Conservation (phyloP, 2,329 filamentous ascomycete species). For the Thielaviopsis euricoi region DNA sequence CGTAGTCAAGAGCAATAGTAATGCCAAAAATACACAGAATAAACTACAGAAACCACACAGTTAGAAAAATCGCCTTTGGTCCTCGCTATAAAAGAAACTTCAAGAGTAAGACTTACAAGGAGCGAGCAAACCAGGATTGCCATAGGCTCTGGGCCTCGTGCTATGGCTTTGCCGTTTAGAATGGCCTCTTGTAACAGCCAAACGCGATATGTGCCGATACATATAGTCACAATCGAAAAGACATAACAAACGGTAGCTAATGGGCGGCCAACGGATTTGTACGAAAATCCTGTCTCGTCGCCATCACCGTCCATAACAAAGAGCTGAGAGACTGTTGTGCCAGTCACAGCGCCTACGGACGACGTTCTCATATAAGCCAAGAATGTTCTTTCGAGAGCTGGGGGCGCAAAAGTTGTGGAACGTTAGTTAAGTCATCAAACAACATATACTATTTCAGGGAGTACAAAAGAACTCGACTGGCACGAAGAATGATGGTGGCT, state of each 20-base stretch:
- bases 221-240: conserved; percentile 22
- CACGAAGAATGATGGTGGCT: not conserved
- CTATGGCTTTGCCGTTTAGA: conserved; percentile 18
- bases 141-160: conserved; percentile 15
- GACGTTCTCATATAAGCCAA: conserved; percentile 59
- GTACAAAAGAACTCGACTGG: not conserved
- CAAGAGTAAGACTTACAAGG: not conserved
- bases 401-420: not conserved
- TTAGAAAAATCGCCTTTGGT: not conserved
- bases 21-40: not conserved
- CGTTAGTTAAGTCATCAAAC: not conserved
- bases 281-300: conserved; percentile 32
- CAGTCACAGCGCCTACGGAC: conserved; percentile 48
- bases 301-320: conserved; percentile 32
- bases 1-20: not conserved
- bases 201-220: conserved; percentile 18
- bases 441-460: not conserved
- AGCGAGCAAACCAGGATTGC: not conserved
- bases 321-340: conserved; percentile 49
- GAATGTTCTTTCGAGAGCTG: conserved; percentile 60
- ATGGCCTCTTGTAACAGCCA: conserved; percentile 20
- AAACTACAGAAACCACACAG: not conserved
- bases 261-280: conserved; percentile 42
- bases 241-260: conserved; percentile 28
- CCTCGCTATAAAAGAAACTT: not conserved